Conservation (phyloP, 1,284 basidiomycete genomes). For the Ceratobasidium sp. region DNA sequence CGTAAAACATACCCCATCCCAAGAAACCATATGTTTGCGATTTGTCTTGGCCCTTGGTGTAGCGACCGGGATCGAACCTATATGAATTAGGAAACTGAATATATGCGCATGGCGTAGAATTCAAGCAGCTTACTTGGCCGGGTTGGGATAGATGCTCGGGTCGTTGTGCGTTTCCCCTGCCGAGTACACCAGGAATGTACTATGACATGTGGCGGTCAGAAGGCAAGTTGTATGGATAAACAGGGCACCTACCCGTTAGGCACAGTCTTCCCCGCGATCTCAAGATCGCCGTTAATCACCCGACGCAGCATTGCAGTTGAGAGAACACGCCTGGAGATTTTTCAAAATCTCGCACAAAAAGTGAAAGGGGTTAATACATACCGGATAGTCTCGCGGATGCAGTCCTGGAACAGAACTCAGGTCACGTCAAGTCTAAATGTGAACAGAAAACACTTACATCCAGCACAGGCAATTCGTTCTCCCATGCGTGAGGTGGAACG, state of each 20-base stretch:
- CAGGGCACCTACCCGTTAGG: conserved; percentile 15
- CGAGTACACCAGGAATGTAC: conserved; percentile 20
- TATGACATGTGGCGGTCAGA: not conserved
- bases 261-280: conserved; percentile 12
- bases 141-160: conserved; percentile 31
- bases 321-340: not conserved
- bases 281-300: not conserved
- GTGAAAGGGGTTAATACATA: not conserved
- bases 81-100: not conserved
- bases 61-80: conserved; percentile 28
- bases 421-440: not conserved
- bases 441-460: not conserved
- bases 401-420: not conserved
- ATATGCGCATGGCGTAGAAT: not conserved
- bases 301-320: conserved; percentile 13
- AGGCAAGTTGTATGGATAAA: not conserved
- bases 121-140: not conserved
- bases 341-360: not conserved
- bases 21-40: conserved; percentile 27
- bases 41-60: conserved; percentile 19
- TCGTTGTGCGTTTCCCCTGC: conserved; percentile 19
- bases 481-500: conserved; percentile 27
- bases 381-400: conserved; percentile 34
- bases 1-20: conserved; percentile 14
- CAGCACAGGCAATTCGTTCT: conserved; percentile 23